These are phyloP conservation scores for Corylus americana DNA, from an alignment of 306 rosid genomes.

Conservation along the genomic window DNA sequence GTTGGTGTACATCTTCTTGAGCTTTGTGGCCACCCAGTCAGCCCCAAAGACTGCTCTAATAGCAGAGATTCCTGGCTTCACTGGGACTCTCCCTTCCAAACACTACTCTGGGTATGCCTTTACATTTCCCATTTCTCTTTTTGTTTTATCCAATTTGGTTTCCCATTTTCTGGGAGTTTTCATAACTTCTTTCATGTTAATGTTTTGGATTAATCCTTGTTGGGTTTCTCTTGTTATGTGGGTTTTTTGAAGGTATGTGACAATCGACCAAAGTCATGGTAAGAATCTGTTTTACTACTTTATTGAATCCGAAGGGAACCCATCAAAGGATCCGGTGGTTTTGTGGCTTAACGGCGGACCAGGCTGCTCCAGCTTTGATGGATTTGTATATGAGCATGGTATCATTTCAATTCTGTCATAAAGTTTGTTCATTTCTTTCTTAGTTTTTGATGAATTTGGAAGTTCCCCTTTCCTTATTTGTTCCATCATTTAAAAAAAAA, in stretches of 20 bases:
- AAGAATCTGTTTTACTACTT: conserved; percentile 79
- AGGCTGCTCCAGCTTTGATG: conserved; percentile 96
- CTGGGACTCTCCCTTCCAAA: conserved; percentile 43
- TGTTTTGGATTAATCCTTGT: background rate
- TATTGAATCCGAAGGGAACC: conserved; percentile 71
- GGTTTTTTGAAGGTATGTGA: conserved; percentile 43
- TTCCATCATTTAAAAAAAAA: background rate
- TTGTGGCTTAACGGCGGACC: conserved; percentile 99
- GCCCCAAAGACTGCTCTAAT: conserved; percentile 42
- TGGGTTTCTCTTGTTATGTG: conserved; percentile 3
- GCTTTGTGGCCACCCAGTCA: conserved; percentile 30
- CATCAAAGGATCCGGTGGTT: conserved; percentile 84
- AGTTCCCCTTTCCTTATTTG: background rate
- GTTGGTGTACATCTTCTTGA: conserved; percentile 5
- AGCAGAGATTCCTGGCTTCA: conserved; percentile 49
- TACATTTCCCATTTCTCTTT: background rate
- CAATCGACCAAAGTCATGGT: conserved; percentile 48
- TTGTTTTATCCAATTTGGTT: background rate
- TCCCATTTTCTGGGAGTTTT: background rate
- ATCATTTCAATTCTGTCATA: conserved; percentile 12
- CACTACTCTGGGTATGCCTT: conserved; percentile 50
- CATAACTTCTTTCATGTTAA: background rate
- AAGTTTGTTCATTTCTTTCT: background rate
- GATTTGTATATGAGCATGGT: conserved; percentile 97
- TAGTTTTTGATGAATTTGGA: background rate